Base-by-base conservation (phyloP, 2,329 filamentous ascomycete genomes). In the Penicillium frequentans region DNA sequence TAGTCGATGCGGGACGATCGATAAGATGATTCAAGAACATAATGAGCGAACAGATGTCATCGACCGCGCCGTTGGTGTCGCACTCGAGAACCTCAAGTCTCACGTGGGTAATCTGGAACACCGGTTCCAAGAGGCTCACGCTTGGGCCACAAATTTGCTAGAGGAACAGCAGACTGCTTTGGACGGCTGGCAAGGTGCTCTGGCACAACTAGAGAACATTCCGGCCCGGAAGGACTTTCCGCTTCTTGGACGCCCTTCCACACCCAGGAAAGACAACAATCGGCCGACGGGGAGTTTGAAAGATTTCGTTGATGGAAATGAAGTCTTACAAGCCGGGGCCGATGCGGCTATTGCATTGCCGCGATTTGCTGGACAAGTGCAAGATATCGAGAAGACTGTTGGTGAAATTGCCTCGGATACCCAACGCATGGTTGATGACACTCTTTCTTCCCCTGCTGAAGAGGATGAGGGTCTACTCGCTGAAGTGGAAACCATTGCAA, bases 401-500 rank as follows among this genome's bases (percentile, higher is more conserved):
- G 77, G 81, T 16, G 81, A 81, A 53, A 84, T 91, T 70, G 82
- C 87, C 56, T 75, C 79, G 45, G 82, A 84, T 26, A 88, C 75
- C 7, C 70, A 75, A 35, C 62, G 54, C 16, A 60, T 78, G 49
- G 59, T 76, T 27, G 69, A 73, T 31, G 68, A 72, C 24, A 64
- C 68, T 78, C 63, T 79, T 70, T 56, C 83, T 81, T 49, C 88
- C 82, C 23, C 82, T 6, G 70, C 86, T 47, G 82, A 85, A 49
- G 90, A 93, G 62, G 82, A 89, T 5, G 75, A 79, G 23, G 86
- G 89, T 60, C 79, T 96, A 7, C 80, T 95, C 49, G 84, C 91
- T 59, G 95, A 98, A 71, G 91, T 98, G 44, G 88, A 93, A 70
- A 89, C 90, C 0, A 82, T 98, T 54, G 87, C 88, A 51, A 91